Evolutionary conservation across 2,329 filamentous ascomycete genomes (phyloP).

Genomic region (Trichoderma sp.): DNA sequence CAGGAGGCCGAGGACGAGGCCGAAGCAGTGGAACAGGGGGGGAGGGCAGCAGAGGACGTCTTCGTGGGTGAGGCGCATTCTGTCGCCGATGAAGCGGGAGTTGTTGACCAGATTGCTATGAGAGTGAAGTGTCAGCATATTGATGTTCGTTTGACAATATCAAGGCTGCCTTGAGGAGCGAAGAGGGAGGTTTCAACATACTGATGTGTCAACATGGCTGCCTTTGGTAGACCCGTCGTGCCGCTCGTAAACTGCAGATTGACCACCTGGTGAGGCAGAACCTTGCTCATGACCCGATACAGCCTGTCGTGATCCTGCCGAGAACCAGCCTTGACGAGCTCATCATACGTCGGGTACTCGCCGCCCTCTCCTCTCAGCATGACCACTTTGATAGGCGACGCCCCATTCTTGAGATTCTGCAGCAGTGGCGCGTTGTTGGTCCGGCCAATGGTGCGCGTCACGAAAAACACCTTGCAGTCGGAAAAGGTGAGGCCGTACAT

Average conservation of each 20-base stretch:
- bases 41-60: constrained; percentile 80
- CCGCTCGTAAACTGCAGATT: constrained; percentile 77
- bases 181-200: constrained; percentile 40
- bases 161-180: too few relatives aligned
- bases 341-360: constrained; percentile 61
- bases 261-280: constrained; percentile 68
- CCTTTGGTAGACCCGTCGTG: constrained; percentile 73
- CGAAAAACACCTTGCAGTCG: constrained; percentile 73
- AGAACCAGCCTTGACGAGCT: constrained; percentile 57
- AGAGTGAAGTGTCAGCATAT: neutral
- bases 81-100: constrained; percentile 70
- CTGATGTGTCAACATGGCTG: constrained; percentile 74
- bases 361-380: constrained; percentile 60
- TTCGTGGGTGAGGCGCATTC: constrained; percentile 67
- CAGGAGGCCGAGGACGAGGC: constrained; percentile 74
- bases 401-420: constrained; percentile 51
- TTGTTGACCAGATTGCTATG: constrained; percentile 64
- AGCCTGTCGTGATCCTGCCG: constrained; percentile 54
- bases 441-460: constrained; percentile 67
- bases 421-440: constrained; percentile 66
- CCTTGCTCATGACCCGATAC: constrained; percentile 54
- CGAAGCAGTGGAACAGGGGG: constrained; percentile 85
- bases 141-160: neutral
- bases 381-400: constrained; percentile 55
- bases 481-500: constrained; percentile 71